These are phyloP conservation scores for Trypanosoma conorhini DNA, from an alignment of 208 protist species.

Conservation along the genomic window DNA sequence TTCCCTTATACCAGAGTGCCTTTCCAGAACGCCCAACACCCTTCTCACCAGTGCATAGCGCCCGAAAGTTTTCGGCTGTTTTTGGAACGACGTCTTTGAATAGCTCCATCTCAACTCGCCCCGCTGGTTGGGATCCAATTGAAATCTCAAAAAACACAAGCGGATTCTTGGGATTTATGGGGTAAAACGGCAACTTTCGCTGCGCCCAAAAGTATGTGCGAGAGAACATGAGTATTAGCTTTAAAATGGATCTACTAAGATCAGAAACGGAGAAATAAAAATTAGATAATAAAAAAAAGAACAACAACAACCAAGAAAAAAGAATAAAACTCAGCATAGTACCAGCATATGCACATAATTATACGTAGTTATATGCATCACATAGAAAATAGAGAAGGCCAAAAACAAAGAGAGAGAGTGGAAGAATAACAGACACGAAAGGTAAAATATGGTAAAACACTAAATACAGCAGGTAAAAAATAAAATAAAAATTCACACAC, in stretches of 20 bases:
- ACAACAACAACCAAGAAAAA: slow-evolving; percentile 4
- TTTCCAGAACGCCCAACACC: slow-evolving; percentile 85
- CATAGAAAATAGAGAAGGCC: too few species aligned
- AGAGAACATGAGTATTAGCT: slow-evolving; percentile 40
- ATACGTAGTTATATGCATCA: too few species aligned
- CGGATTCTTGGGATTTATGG: slow-evolving; percentile 76
- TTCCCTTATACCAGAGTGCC: slow-evolving; percentile 95
- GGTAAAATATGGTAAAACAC: too few species aligned
- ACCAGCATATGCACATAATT: too few species aligned
- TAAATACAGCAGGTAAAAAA: too few species aligned
- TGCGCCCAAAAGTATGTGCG: slow-evolving; percentile 41
- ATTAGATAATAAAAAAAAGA: slow-evolving; percentile 21
- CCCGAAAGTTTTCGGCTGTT: slow-evolving; percentile 95
- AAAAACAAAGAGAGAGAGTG: too few species aligned
- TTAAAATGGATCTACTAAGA: slow-evolving; percentile 1
- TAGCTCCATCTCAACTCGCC: slow-evolving; percentile 93
- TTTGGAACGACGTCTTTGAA: slow-evolving; percentile 92
- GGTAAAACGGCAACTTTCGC: slow-evolving; percentile 81
- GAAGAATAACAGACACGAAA: too few species aligned
- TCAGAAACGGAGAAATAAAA: slow-evolving; percentile 10
- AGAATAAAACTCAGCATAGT: too few species aligned
- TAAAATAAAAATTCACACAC: too few species aligned
- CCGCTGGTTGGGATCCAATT: slow-evolving; percentile 80
- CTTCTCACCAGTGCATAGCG: slow-evolving; percentile 93
- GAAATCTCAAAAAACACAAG: slow-evolving; percentile 94